Base-by-base conservation (phyloP, 1,284 basidiomycete species). In the Laetiporus sulphureus region DNA sequence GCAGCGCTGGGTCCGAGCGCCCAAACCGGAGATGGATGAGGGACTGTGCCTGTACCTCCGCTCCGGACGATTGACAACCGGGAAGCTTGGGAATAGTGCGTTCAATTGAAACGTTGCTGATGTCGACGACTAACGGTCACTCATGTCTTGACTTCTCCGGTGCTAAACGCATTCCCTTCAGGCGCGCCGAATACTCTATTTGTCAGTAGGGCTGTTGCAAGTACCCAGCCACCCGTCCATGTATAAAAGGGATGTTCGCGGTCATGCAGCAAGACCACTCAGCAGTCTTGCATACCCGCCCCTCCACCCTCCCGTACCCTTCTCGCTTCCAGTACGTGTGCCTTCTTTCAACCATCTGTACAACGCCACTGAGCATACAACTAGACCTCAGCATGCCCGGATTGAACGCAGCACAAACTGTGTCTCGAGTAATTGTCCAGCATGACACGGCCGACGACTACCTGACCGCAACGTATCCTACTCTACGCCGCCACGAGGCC, bases 381-480 rank as follows among this genome's bases (percentile, higher is more conserved):
- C 20, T 36, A 27, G 23, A 20, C 10, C 38, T 38, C 16, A 46
- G 27, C 37, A 66, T 66, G 64, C 63, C 64, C 33, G 61, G 56
- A 41, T 51, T 57, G 13, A 60, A 56, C 49, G 52, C 52, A 20
- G 45, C 51, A 37, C 47, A 48, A 7, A 44, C 51, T n/a, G 39
- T 51, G 37, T 50, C 56, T 29, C 46, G 60, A 32, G 42, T 62
- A 23, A 64, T 79, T 48, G 61, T 73, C 40, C 61, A 68, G 45
- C 72, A 75, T 51, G 44, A 58, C 41, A 59, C 63, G 40, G 65
- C 71, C 18, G 57, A 54, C 34, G 61, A 68, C 36, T 73, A 74
- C 45, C 63, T 76, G 21, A 54, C 64, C 10, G 60, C 58, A 23
- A 56, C 68, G 19, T 67, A 69, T 45, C 65, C 69, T 20, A 66